Evolutionary conservation across 108 stramenopile genomes (phyloP).

Genomic region (Skeletonema grethae): DNA sequence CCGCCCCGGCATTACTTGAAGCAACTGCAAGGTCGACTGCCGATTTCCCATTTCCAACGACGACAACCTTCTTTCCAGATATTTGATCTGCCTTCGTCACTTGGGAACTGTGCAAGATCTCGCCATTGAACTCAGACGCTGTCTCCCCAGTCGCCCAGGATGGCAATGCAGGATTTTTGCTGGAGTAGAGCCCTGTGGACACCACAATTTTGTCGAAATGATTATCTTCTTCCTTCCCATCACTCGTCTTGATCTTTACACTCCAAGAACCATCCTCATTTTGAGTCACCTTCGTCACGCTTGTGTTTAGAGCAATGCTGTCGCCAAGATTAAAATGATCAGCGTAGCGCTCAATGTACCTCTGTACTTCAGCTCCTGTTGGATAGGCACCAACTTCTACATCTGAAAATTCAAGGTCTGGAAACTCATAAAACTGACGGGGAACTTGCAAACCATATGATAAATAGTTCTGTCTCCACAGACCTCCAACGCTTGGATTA

Average conservation of each 20-base stretch:
- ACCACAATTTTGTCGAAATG: constrained; percentile 29
- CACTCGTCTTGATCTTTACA: constrained; percentile 2
- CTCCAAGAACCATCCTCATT: constrained; percentile 8
- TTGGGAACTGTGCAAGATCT: constrained; percentile 22
- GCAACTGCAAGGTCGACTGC: constrained; percentile 24
- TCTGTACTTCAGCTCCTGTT: constrained; percentile 33
- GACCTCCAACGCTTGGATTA: constrained; percentile 25
- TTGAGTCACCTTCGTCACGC: constrained; percentile 3
- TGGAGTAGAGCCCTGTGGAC: constrained; percentile 28
- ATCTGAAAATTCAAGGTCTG: constrained; percentile 31
- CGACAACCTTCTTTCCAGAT: constrained; percentile 20
- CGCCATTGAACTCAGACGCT: constrained; percentile 5
- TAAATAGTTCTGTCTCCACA: constrained; percentile 44
- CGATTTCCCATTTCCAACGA: constrained; percentile 19
- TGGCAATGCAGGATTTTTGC: constrained; percentile 8
- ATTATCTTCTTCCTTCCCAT: constrained; percentile 15
- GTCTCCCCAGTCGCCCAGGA: not conserved
- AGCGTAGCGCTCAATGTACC: constrained; percentile 32
- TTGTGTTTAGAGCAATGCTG: constrained; percentile 23
- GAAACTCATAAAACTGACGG: constrained; percentile 46
- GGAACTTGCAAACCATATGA: constrained; percentile 39
- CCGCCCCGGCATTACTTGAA: constrained; percentile 25
- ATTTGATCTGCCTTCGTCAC: not conserved
- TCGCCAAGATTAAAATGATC: constrained; percentile 23
- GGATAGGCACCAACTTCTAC: constrained; percentile 17